Conservation (phyloP, 2,329 filamentous ascomycete species). For the Beauveria asiatica region DNA sequence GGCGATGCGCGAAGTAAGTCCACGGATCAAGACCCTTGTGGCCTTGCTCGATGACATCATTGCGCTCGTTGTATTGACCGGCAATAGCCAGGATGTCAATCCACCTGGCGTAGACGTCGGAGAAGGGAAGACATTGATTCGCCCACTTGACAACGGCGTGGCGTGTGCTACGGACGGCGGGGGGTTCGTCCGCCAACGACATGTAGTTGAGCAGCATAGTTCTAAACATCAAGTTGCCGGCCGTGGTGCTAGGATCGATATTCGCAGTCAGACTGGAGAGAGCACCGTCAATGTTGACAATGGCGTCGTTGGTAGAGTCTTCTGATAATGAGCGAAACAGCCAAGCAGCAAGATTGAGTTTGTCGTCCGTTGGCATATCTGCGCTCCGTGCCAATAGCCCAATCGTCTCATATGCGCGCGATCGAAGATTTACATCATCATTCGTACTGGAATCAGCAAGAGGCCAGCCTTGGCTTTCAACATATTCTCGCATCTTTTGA, state of each 20-base stretch:
- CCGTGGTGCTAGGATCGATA: conserved; percentile 27
- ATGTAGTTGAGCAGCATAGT: conserved; percentile 61
- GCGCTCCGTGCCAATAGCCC: conserved; percentile 67
- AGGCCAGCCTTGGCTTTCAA: conserved; percentile 79
- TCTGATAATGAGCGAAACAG: conserved; percentile 76
- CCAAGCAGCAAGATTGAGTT: conserved; percentile 56
- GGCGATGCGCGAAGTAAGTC: conserved; percentile 39
- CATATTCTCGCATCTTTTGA: conserved; percentile 60
- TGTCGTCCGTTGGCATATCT: conserved; percentile 43
- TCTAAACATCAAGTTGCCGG: conserved; percentile 29
- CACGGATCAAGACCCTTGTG: conserved; percentile 73
- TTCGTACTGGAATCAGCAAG: conserved; percentile 47
- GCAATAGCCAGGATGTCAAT: conserved; percentile 77
- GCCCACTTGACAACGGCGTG: conserved; percentile 83
- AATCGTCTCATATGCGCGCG: conserved; percentile 83
- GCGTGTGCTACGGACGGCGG: conserved; percentile 62
- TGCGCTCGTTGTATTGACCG: conserved; percentile 57
- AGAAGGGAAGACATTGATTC: conserved; percentile 76
- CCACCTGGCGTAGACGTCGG: conserved; percentile 73
- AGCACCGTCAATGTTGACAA: conserved; percentile 82
- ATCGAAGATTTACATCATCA: conserved; percentile 60
- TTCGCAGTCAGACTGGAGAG: conserved; percentile 61
- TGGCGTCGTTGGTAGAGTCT: conserved; percentile 66
- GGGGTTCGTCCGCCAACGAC: conserved; percentile 38
- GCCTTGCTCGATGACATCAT: conserved; percentile 83